phyloP scores from a whole-genome alignment of 2,329 filamentous ascomycete species.

The Fusarium sp. region DNA sequence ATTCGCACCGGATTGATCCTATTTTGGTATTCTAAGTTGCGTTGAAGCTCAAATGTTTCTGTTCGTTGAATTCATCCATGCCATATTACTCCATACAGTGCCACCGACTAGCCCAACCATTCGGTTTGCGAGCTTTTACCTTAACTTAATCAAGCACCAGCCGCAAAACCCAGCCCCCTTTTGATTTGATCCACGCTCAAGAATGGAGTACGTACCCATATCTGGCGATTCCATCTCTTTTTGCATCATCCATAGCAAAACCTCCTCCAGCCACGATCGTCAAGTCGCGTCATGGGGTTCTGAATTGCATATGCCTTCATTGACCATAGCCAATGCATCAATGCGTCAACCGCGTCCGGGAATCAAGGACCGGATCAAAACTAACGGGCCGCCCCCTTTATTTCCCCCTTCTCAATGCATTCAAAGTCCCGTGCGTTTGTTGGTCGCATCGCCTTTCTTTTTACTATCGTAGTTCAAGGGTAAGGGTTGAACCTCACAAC shows the following conservation, averaged over 20 bases:
- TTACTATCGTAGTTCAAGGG: slow-evolving; percentile 11
- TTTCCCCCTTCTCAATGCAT: slow-evolving; percentile 23
- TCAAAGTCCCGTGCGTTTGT: slow-evolving; percentile 20
- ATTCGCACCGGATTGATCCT: slow-evolving; percentile 28
- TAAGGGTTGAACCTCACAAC: slow-evolving; percentile 31
- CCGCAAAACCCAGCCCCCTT: slow-evolving; percentile 41
- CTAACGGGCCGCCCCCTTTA: slow-evolving; percentile 36
- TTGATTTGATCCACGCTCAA: slow-evolving; percentile 29
- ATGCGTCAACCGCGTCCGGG: slow-evolving; percentile 33
- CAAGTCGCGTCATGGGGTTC: slow-evolving; percentile 16
- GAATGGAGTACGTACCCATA: slow-evolving; percentile 13
- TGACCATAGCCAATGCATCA: slow-evolving; percentile 33
- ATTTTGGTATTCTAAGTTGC: slow-evolving; percentile 37
- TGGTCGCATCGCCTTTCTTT: slow-evolving; percentile 32
- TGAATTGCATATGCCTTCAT: slow-evolving; percentile 17
- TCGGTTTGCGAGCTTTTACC: slow-evolving; percentile 13
- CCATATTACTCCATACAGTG: slow-evolving; percentile 41
- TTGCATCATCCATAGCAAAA: background rate
- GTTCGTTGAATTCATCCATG: slow-evolving; percentile 38
- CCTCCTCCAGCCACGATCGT: slow-evolving; percentile 23
- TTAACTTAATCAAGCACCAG: slow-evolving; percentile 28
- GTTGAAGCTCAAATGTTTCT: slow-evolving; percentile 37
- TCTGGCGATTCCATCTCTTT: slow-evolving; percentile 23
- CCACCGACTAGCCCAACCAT: slow-evolving; percentile 34
- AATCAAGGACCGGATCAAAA: slow-evolving; percentile 28